Conservation (phyloP, 768 basidiomycete species). For the Punctularia strigosozonata region DNA sequence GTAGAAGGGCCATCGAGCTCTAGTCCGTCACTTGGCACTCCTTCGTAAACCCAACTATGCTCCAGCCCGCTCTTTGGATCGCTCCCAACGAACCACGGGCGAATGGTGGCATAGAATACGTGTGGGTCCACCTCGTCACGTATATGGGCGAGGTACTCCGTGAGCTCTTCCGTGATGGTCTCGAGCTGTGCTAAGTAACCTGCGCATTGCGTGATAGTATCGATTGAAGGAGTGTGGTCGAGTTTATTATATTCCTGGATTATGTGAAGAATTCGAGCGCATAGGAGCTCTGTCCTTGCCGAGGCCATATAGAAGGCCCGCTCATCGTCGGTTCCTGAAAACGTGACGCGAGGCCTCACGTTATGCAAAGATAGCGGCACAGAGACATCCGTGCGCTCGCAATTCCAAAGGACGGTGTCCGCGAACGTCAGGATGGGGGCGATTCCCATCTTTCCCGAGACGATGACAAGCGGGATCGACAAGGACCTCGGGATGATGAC, state of each 20-base stretch:
- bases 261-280: slow-evolving; percentile 75
- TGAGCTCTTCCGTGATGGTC: slow-evolving; percentile 61
- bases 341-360: slow-evolving; percentile 58
- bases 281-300: slow-evolving; percentile 74
- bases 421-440: slow-evolving; percentile 94
- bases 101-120: slow-evolving; percentile 79
- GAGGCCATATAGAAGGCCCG: slow-evolving; percentile 78
- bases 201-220: slow-evolving; percentile 55
- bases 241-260: slow-evolving; percentile 80
- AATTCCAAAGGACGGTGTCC: slow-evolving; percentile 95
- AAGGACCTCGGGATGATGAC: slow-evolving; percentile 64
- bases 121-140: slow-evolving; percentile 70
- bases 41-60: slow-evolving; percentile 69
- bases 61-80: slow-evolving; percentile 39
- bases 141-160: slow-evolving; percentile 54
- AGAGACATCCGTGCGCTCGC: slow-evolving; percentile 44
- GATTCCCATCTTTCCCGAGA: slow-evolving; percentile 70
- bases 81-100: slow-evolving; percentile 91
- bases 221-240: slow-evolving; percentile 51
- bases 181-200: slow-evolving; percentile 61
- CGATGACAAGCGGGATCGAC: slow-evolving; percentile 61
- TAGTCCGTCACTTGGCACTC: slow-evolving; percentile 46
- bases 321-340: slow-evolving; percentile 84
- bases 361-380: slow-evolving; percentile 58
- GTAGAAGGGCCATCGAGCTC: slow-evolving; percentile 84